Conservation (phyloP, 1,284 basidiomycete species). For the Agroathelia rolfsii region DNA sequence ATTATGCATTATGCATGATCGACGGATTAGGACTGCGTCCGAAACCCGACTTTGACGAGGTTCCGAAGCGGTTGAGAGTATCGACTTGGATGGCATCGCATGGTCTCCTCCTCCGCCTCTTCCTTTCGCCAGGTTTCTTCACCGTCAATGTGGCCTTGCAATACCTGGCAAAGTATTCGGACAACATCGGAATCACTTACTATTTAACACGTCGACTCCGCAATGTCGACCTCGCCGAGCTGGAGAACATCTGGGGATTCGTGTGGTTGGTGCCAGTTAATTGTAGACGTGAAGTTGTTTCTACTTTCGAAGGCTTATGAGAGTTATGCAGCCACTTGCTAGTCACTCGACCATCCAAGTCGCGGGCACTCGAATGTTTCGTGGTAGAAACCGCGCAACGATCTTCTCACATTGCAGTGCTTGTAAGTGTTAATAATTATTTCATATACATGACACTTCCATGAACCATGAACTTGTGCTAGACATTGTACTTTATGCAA, state of each 20-base stretch:
- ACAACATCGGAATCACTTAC: constrained; percentile 94
- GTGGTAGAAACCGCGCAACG: constrained; percentile 79
- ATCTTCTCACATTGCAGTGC: constrained; percentile 89
- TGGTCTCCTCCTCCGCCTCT: constrained; percentile 78
- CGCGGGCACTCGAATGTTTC: constrained; percentile 85
- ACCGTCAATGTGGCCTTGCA: constrained; percentile 85
- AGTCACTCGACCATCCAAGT: constrained; percentile 82
- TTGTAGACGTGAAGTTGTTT: constrained; percentile 9
- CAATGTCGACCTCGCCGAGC: constrained; percentile 68
- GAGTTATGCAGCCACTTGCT: constrained; percentile 67
- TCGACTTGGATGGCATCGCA: constrained; percentile 39
- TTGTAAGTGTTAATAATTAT: constrained; percentile 47
- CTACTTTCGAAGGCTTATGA: constrained; percentile 11
- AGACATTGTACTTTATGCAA: constrained; percentile 99
- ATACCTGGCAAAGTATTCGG: constrained; percentile 81
- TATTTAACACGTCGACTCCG: constrained; percentile 83
- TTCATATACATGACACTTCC: constrained; percentile 12
- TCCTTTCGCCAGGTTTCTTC: constrained; percentile 85
- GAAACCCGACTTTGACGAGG: neutral
- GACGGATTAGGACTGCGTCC: too few relatives aligned
- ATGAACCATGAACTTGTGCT: constrained; percentile 11
- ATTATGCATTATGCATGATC: too few relatives aligned
- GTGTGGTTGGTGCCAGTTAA: constrained; percentile 67
- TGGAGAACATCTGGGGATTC: constrained; percentile 95
- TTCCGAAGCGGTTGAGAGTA: neutral